A percentile compares a stretch with the other conserved stretches of the same genome.
Conservation (phyloP, 2,329 filamentous ascomycete species). For the Ceratocystis alfenasii region DNA sequence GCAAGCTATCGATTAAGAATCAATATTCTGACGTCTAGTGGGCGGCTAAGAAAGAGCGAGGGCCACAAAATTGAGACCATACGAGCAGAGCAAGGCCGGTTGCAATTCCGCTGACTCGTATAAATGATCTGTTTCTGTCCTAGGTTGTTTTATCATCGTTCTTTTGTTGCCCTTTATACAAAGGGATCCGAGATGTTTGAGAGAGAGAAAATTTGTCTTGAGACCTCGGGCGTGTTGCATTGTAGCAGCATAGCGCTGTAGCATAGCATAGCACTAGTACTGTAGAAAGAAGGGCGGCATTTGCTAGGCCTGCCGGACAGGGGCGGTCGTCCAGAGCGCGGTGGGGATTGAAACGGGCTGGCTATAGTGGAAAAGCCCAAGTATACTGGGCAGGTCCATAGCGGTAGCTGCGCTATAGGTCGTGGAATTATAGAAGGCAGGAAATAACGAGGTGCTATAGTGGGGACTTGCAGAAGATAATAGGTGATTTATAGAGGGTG, state of each 20-base stretch:
- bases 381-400: not conserved
- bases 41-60: too few relatives aligned
- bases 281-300: not conserved
- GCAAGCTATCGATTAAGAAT: not conserved
- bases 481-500: not conserved
- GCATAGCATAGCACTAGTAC: too few relatives aligned
- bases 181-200: not conserved
- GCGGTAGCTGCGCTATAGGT: not conserved
- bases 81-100: not conserved
- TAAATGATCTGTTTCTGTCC: not conserved
- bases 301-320: not conserved
- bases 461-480: not conserved
- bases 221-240: too few relatives aligned
- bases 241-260: not conserved
- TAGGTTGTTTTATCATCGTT: not conserved
- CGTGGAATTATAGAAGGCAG: not conserved
- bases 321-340: not conserved
- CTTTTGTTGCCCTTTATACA: not conserved
- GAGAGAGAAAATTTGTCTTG: not conserved
- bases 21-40: not conserved
- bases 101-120: slow-evolving; percentile 2
- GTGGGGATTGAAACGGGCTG: too few relatives aligned
- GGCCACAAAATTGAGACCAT: too few relatives aligned
- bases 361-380: not conserved
- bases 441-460: not conserved